Evolutionary conservation across 495 filamentous ascomycete species (phyloP).

Genomic region (Penicillium canescens): DNA sequence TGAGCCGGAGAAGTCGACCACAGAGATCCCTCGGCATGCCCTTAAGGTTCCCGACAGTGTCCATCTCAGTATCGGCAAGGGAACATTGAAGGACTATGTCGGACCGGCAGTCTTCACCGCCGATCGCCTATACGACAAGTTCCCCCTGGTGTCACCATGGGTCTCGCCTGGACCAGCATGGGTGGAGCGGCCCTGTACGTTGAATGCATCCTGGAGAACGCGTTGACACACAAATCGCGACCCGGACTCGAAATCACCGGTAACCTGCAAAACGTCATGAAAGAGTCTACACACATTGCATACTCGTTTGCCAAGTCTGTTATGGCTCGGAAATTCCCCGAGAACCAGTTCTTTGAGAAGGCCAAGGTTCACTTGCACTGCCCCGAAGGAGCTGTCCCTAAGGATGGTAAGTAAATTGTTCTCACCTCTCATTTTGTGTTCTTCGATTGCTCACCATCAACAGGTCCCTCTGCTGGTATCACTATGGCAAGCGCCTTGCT

Average conservation of each 20-base stretch:
- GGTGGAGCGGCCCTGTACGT: conserved; percentile 96
- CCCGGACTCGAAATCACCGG: conserved; percentile 88
- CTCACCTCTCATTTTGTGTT: conserved; percentile 1
- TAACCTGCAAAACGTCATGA: conserved; percentile 96
- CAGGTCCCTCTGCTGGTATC: conserved; percentile 85
- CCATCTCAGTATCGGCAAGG: conserved; percentile 83
- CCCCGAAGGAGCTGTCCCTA: conserved; percentile 93
- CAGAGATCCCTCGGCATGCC: conserved; percentile 74
- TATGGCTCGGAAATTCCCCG: conserved; percentile 78
- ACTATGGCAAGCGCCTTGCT: conserved; percentile 95
- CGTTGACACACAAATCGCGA: conserved; percentile 66
- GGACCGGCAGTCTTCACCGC: conserved; percentile 94
- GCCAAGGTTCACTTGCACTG: conserved; percentile 95
- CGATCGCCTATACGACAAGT: conserved; percentile 91
- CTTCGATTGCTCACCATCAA: conserved; percentile 15
- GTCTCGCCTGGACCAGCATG: conserved; percentile 97
- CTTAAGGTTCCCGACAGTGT: conserved; percentile 85
- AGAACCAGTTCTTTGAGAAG: conserved; percentile 95
- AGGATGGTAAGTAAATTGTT: conserved; percentile 64
- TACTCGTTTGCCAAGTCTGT: conserved; percentile 94
- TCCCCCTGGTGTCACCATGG: conserved; percentile 97
- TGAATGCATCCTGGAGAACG: conserved; percentile 89
- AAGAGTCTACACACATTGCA: conserved; percentile 90
- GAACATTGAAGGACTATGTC: conserved; percentile 95
- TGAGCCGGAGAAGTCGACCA: conserved; percentile 67